A percentile compares a stretch with the other conserved stretches of the same genome.
These are phyloP conservation scores for Pythium graminicola DNA, from an alignment of 352 stramenopile genomes.

Conservation along the genomic window DNA sequence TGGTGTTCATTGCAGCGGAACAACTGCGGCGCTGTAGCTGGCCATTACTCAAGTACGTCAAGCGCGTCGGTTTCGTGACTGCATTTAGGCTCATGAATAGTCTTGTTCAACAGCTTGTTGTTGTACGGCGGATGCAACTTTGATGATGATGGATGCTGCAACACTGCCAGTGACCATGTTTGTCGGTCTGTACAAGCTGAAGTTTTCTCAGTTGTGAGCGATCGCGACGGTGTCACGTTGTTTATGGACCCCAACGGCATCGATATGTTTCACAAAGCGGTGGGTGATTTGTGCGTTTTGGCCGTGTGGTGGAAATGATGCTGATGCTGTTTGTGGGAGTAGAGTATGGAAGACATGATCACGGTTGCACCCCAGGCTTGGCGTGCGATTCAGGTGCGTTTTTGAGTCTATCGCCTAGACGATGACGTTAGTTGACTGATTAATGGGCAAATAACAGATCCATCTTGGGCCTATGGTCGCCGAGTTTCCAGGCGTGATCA, in stretches of 20 bases:
- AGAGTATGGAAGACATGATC: constrained; percentile 64
- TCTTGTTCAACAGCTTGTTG: constrained; percentile 40
- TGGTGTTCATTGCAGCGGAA: constrained; percentile 69
- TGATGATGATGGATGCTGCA: constrained; percentile 59
- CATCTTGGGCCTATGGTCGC: constrained; percentile 81
- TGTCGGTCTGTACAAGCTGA: constrained; percentile 74
- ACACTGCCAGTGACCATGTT: constrained; percentile 41
- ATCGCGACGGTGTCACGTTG: constrained; percentile 66
- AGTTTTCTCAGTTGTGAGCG: constrained; percentile 80
- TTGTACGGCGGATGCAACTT: constrained; percentile 79
- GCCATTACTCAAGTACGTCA: constrained; percentile 69
- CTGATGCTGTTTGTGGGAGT: neutral
- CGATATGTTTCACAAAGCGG: constrained; percentile 70
- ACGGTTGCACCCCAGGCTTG: constrained; percentile 67
- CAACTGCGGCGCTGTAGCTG: constrained; percentile 70
- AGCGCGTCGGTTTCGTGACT: neutral
- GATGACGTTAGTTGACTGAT: no score
- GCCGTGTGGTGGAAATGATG: neutral
- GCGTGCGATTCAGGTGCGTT: constrained; percentile 64
- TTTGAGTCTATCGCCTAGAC: neutral
- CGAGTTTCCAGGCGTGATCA: constrained; percentile 79
- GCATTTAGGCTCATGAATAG: no score
- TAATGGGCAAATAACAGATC: no score
- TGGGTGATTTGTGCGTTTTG: constrained; percentile 22
- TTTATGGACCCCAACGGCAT: constrained; percentile 82